Percentiles rank a stretch among this genome's conserved stretches.
Evolutionary conservation across 805 yeast genomes (phyloP).

Genomic region (Metschnikowia shivogae): DNA sequence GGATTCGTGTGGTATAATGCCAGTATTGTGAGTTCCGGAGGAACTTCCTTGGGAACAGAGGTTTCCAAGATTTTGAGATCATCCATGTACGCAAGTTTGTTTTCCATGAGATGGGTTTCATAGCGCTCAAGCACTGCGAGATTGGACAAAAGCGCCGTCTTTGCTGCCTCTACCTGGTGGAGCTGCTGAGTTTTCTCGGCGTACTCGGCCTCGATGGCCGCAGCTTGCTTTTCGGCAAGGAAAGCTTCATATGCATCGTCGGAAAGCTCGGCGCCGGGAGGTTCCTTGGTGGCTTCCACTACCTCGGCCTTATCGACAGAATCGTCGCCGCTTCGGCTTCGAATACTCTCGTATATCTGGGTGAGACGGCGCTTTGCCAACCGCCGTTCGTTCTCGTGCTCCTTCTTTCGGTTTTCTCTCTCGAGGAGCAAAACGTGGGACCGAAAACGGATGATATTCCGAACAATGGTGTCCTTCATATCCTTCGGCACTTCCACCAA

Average conservation of each 20-base stretch:
- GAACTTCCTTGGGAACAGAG: conserved; percentile 1
- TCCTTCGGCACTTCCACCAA: conserved; percentile 54
- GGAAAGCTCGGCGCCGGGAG: conserved; percentile 8
- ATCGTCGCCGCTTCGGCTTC: conserved; percentile 21
- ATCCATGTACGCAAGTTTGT: conserved; percentile 31
- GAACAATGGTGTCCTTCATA: conserved; percentile 47
- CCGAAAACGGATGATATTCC: conserved; percentile 54
- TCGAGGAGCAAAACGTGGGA: conserved; percentile 52
- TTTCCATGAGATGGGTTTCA: conserved; percentile 36
- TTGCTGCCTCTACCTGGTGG: conserved; percentile 19
- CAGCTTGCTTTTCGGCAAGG: conserved; percentile 15
- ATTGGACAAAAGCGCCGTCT: conserved; percentile 19
- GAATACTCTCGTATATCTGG: conserved; percentile 39
- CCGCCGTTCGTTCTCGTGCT: conserved; percentile 44
- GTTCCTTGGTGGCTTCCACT: background rate
- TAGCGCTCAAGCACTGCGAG: conserved; percentile 26
- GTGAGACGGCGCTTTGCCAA: conserved; percentile 47
- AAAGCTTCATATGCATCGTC: conserved; percentile 28
- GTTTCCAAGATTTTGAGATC: conserved; percentile 27
- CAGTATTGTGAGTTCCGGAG: conserved; percentile 3
- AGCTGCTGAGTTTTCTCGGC: conserved; percentile 8
- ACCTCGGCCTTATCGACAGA: conserved; percentile 12
- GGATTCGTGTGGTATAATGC: conserved; percentile 39
- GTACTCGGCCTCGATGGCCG: conserved; percentile 22
- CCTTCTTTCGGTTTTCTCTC: conserved; percentile 46